Conservation (phyloP, 1,139 yeast species). For the Protomyces pachydermus region DNA sequence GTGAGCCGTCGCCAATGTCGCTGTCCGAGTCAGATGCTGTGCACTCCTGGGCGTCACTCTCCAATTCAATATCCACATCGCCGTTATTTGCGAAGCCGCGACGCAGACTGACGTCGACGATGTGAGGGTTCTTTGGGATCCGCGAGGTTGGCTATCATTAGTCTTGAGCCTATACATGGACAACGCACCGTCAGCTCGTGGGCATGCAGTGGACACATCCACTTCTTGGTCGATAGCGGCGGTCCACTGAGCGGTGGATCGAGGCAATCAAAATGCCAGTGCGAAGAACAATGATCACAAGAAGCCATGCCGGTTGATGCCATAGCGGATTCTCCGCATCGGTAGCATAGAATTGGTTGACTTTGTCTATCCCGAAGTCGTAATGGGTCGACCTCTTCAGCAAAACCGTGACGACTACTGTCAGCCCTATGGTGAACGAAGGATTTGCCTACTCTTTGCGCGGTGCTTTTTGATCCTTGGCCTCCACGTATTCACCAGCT, state of each 20-base stretch:
- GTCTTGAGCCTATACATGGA: background rate
- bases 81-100: conserved; percentile 64
- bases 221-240: conserved; percentile 73
- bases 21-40: conserved; percentile 22
- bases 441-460: conserved; percentile 31
- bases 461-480: conserved; percentile 49
- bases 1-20: conserved; percentile 34
- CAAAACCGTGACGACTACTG: conserved; percentile 37
- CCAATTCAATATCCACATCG: conserved; percentile 56
- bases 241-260: conserved; percentile 68
- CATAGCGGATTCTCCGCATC: conserved; percentile 68
- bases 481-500: conserved; percentile 66
- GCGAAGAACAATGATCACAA: conserved; percentile 81
- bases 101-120: conserved; percentile 53
- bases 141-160: conserved; percentile 14
- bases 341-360: conserved; percentile 62
- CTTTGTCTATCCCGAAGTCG: conserved; percentile 61
- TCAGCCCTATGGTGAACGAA: conserved; percentile 34
- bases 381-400: conserved; percentile 59
- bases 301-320: conserved; percentile 53
- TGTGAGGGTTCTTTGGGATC: conserved; percentile 50
- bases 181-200: conserved; percentile 49
- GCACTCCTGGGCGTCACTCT: conserved; percentile 31
- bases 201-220: conserved; percentile 92
- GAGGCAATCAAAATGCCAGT: conserved; percentile 90